A percentile compares a stretch with the other conserved stretches of the same genome.
These are phyloP conservation scores for Capsicum baccatum DNA, from an alignment of 257 asterid genomes.

Conservation along the genomic window DNA sequence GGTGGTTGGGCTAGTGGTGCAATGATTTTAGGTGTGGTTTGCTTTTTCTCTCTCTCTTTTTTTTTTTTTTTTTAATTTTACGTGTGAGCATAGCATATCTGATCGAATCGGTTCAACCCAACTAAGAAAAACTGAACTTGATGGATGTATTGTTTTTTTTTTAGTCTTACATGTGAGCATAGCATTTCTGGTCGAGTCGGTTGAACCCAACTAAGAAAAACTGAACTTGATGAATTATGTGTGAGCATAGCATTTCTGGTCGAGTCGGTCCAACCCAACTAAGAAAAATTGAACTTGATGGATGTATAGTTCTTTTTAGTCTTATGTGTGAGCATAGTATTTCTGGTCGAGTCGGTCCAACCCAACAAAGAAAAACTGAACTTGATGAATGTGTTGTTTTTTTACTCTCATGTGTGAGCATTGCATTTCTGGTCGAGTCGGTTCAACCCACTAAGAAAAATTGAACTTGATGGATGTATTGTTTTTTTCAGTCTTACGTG, in stretches of 20 bases:
- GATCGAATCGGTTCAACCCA: background rate
- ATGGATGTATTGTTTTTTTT: background rate
- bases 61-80: background rate
- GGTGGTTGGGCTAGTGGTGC: slow-evolving; percentile 72
- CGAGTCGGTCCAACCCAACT: background rate
- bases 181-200: background rate
- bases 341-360: background rate
- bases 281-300: background rate
- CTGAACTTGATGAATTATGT: background rate
- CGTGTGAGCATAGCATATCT: background rate
- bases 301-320: background rate
- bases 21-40: slow-evolving; percentile 59
- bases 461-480: background rate
- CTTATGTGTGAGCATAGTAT: no score
- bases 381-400: background rate
- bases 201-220: background rate
- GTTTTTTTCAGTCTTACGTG: background rate
- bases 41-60: background rate
- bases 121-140: background rate
- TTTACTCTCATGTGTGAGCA: background rate
- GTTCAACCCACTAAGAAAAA: background rate
- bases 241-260: background rate
- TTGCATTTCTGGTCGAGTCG: background rate
- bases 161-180: background rate
- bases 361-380: background rate